Base-by-base conservation (phyloP, 2,329 filamentous ascomycete species). In the Xylariaceae sp. region DNA sequence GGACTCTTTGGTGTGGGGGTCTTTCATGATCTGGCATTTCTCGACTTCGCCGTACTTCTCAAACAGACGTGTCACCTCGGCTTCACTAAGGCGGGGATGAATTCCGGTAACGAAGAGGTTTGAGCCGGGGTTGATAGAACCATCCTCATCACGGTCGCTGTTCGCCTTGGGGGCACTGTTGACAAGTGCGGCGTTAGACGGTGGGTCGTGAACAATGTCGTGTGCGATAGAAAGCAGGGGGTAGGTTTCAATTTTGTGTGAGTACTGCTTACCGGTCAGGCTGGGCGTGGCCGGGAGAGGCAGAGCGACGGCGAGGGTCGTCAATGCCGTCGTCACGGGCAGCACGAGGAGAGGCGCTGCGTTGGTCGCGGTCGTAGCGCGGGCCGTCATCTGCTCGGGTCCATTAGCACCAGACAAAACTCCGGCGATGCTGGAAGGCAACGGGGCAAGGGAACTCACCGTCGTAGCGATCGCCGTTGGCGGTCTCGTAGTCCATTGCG, bases 41-140 rank as follows among this genome's bases (percentile, higher is more conserved):
- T 97, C 92, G 45, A 99, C 94, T 68, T 96, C 90, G 61, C 94
- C 94, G 66, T 97, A 97, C 75, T 97, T 99, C 75, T 96, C 90
- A 67, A 99, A 99, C 59, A 99, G 85, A 69, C 90, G 90, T 47
- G 88, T 87, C 54, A 99, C 89, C 68, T 97, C 94, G 14, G 85
- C 81, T 71, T 99, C 94, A 42, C 82, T 85, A 59, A 99, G 82
- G 64, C 89, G 88, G 50, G 94, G 94, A 70, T 97, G 90, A 59
- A 99, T 99, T 62, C 94, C 94, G 57, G 94, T 99, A 59, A 99
- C 94, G 71, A 99, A 99, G 52, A 99, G 87, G 76, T 99, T 99
- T 60, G 94, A 96, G 62, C 94, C 94, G 56, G 90, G 88, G 75
- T 99, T 99, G 66, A 87, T 69, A 56, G 91, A 86, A 61, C 87